Percentiles rank a stretch among this genome's conserved stretches.
Conservation (phyloP, 305 asterid genomes). For the Galium porrigens region DNA sequence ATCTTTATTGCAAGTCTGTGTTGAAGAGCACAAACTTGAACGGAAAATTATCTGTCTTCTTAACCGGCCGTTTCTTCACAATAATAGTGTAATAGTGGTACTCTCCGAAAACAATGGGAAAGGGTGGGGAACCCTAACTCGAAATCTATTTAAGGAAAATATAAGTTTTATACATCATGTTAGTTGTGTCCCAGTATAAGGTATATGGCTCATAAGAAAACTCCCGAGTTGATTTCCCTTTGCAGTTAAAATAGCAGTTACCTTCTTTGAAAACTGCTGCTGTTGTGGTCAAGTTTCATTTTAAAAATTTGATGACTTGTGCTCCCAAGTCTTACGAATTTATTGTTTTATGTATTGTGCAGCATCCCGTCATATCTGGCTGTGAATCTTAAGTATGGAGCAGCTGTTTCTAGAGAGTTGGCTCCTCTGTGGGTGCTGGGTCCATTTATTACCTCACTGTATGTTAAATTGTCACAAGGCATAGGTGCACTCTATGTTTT, state of each 20-base stretch:
- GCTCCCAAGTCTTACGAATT: not conserved
- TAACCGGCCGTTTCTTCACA: not conserved
- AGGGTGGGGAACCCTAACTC: not conserved
- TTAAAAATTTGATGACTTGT: conserved; percentile 6
- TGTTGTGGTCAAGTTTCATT: not conserved
- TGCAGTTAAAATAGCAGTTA: not conserved
- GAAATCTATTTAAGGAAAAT: not conserved
- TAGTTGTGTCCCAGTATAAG: not conserved
- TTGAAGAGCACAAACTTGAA: not conserved
- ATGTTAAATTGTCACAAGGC: conserved; percentile 40
- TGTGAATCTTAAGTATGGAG: conserved; percentile 49
- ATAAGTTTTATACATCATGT: not conserved
- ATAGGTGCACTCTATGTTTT: conserved; percentile 44
- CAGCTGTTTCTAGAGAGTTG: conserved; percentile 64
- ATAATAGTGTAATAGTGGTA: not conserved
- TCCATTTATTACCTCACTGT: conserved; percentile 50
- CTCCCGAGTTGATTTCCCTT: not conserved
- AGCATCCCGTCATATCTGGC: conserved; percentile 55
- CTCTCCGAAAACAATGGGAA: not conserved
- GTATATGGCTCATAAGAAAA: conserved; percentile 1
- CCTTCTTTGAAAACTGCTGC: not conserved
- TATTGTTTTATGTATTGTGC: conserved; percentile 28
- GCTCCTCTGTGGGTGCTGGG: conserved; percentile 79
- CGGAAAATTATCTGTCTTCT: not conserved
- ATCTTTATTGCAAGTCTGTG: not conserved